Base-by-base conservation (phyloP, 2,329 filamentous ascomycete genomes). In the Penicillium palitans region DNA sequence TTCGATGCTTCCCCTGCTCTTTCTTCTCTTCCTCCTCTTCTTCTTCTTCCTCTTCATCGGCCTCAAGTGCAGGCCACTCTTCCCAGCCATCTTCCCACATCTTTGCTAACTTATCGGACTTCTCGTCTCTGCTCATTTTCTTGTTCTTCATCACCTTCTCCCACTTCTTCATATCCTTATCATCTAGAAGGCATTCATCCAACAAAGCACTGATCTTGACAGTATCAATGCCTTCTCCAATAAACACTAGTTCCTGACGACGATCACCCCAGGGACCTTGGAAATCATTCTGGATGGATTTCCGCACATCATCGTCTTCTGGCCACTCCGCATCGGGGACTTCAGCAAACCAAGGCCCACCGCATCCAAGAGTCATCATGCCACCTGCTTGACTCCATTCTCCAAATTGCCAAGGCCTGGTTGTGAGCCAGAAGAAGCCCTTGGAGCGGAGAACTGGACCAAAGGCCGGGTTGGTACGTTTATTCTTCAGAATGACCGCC, bases 221-320 rank as follows among this genome's bases (percentile, higher is more conserved):
- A 1, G 78, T 67, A 50, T 89, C 79, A 15, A 91, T 77, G 6
- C 80, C 79, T 71, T 90, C 87, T 0, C 88, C 88, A 57, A 91
- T 90, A 60, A 91, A 89, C 3, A 91, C 88, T 7, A 91, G 70
- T 70, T 91, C 88, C 69, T 91, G 88, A 2, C 88, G 79, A 1
- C 88, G 79, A 64, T 91, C 88, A 0, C 87, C 88, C 86, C 87
- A 90, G 9, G 75, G 73, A 5, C 73, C 75, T 31, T 77, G 70
- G 52, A 84, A 83, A 57, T 84, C 81, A 33, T 81, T 75, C 52
- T 74, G 70, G 41, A 84, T 81, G 12, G 79, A 79, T 42, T 75
- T 70, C 25, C 75, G 66, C 2, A 83, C 81, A 13, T 81, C 80
- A 27, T 74, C 68, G 59, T 80, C 79, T 12, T 80, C 79, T 0